phyloP scores from a whole-genome alignment of 164 flowering plant species.

The Magnolia sinica region DNA sequence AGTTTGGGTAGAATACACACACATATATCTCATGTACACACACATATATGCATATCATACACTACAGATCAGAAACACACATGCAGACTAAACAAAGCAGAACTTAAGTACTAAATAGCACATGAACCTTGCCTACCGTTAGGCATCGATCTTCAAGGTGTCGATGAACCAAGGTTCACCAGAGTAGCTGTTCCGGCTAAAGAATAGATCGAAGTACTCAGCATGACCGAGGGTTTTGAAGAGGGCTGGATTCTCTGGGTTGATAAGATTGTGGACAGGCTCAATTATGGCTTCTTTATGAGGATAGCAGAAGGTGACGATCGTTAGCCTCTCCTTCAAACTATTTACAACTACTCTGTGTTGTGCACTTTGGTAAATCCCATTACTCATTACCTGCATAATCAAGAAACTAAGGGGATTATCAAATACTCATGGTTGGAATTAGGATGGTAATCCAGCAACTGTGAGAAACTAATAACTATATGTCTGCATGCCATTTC shows the following conservation, averaged over 20 bases:
- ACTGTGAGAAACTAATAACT: background rate
- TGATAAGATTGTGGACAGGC: constrained; percentile 1
- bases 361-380: constrained; percentile 7
- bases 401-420: background rate
- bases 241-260: constrained; percentile 4
- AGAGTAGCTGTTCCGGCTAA: background rate
- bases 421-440: no score
- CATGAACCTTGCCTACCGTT: background rate
- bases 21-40: constrained; percentile 12
- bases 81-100: constrained; percentile 7
- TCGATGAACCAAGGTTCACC: background rate
- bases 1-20: background rate
- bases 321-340: constrained; percentile 8
- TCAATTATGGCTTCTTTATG: background rate
- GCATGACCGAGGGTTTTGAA: constrained; percentile 1
- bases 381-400: constrained; percentile 16
- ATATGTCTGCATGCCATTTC: no score
- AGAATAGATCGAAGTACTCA: background rate
- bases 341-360: constrained; percentile 17
- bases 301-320: constrained; percentile 15
- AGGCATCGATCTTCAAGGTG: constrained; percentile 1
- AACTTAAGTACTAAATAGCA: background rate
- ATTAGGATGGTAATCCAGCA: background rate
- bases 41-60: constrained; percentile 1
- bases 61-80: background rate